Conservation (phyloP, 345 rosid species). For the Acer saccharum region DNA sequence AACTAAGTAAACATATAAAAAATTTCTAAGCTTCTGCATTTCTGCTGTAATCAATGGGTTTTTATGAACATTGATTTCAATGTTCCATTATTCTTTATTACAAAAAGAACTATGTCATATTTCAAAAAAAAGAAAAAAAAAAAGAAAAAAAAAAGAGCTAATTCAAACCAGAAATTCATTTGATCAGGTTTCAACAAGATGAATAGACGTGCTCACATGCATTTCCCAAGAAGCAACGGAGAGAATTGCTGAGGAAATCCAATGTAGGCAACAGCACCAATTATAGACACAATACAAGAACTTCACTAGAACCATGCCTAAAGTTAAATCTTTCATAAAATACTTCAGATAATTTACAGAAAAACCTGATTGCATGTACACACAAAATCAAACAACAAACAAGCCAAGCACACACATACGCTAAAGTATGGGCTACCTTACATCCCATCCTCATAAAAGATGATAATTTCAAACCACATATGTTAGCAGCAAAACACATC, state of each 20-base stretch:
- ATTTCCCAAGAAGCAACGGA: not conserved
- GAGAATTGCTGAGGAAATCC: not conserved
- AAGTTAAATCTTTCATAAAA: not conserved
- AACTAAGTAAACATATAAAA: not conserved
- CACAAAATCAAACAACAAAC: not conserved
- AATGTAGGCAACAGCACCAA: not conserved
- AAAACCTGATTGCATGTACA: not conserved
- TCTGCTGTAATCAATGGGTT: not conserved
- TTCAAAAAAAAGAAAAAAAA: too few species aligned
- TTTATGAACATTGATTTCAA: not conserved
- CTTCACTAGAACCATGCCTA: not conserved
- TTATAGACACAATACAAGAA: conserved; percentile 4
- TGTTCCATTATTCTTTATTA: not conserved
- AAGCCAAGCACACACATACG: not conserved
- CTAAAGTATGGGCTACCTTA: not conserved
- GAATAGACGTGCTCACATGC: not conserved
- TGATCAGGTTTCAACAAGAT: not conserved
- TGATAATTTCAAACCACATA: conserved; percentile 9
- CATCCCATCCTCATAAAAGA: not conserved
- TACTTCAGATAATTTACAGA: conserved; percentile 5
- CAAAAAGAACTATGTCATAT: too few species aligned
- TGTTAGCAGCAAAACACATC: not conserved
- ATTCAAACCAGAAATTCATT: not conserved
- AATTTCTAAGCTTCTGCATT: not conserved
- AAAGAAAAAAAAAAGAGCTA: not conserved